phyloP scores from a whole-genome alignment of 2,329 filamentous ascomycete species.

The Pleurostoma richardsiae region DNA sequence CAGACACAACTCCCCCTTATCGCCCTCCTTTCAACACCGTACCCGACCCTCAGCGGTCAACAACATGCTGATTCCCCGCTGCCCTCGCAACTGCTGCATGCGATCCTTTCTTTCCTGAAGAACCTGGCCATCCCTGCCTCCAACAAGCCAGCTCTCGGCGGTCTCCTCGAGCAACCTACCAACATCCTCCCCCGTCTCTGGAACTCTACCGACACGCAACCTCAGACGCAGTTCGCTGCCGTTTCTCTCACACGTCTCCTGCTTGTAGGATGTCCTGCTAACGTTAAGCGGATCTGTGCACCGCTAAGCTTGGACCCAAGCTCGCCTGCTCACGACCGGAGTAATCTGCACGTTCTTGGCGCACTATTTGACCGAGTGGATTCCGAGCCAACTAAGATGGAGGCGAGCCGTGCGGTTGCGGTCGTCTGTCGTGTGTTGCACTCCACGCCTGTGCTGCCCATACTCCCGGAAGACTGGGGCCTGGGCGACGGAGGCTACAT shows the following conservation, averaged over 20 bases:
- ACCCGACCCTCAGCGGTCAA: conserved; percentile 21
- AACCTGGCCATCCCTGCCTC: conserved; percentile 54
- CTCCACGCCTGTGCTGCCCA: conserved; percentile 24
- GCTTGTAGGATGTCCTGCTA: conserved; percentile 45
- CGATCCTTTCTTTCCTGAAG: conserved; percentile 56
- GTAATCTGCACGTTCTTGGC: conserved; percentile 30
- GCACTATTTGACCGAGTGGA: conserved; percentile 37
- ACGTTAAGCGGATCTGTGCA: conserved; percentile 44
- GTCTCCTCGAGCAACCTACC: conserved; percentile 32
- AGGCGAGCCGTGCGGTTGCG: conserved; percentile 49
- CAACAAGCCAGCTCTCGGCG: conserved; percentile 49
- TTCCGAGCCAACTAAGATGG: conserved; percentile 52
- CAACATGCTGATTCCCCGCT: conserved; percentile 20
- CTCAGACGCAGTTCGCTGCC: conserved; percentile 56
- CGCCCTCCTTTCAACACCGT: conserved; percentile 33
- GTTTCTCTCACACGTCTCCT: conserved; percentile 54
- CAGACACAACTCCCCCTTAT: conserved; percentile 39
- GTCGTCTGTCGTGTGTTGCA: conserved; percentile 52
- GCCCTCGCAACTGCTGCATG: conserved; percentile 46
- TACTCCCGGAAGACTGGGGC: conserved; percentile 26
- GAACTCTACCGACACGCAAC: conserved; percentile 38
- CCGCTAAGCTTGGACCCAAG: conserved; percentile 30
- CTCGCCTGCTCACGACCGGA: conserved; percentile 22
- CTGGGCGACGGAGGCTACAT: conserved; percentile 17
- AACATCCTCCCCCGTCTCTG: conserved; percentile 48